Percentiles rank a stretch among this genome's conserved stretches.
Conservation (phyloP, 331 rosid species). For the Malus hybrid region DNA sequence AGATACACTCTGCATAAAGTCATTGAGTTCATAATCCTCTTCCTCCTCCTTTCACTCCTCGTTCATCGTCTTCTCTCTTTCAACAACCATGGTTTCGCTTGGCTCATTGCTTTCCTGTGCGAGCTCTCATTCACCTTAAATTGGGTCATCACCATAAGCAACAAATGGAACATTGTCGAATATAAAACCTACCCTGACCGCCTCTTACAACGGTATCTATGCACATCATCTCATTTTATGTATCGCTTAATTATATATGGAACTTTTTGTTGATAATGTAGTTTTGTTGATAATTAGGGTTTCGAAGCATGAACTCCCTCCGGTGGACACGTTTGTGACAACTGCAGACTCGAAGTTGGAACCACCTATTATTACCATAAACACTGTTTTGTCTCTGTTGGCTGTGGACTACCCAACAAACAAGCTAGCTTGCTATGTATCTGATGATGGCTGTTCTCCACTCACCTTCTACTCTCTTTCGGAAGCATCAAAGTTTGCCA, state of each 20-base stretch:
- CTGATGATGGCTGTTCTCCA: conserved; percentile 80
- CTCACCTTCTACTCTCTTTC: conserved; percentile 43
- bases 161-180: conserved; percentile 38
- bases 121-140: conserved; percentile 52
- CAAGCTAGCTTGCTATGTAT: conserved; percentile 75
- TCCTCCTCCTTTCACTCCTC: conserved; percentile 35
- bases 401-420: conserved; percentile 65
- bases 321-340: conserved; percentile 67
- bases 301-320: conserved; percentile 38
- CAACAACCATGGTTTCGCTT: conserved; percentile 19
- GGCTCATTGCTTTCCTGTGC: conserved; percentile 42
- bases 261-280: too few species aligned
- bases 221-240: neutral
- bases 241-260: too few species aligned
- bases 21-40: conserved; percentile 25
- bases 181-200: conserved; percentile 27
- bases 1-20: conserved; percentile 20
- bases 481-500: conserved; percentile 53
- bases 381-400: conserved; percentile 62
- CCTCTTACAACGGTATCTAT: conserved; percentile 36
- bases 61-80: conserved; percentile 29
- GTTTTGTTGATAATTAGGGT: conserved; percentile 22
- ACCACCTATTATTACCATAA: conserved; percentile 64
- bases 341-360: conserved; percentile 62
- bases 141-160: conserved; percentile 26